A percentile compares a stretch with the other conserved stretches of the same genome.
phyloP scores from a whole-genome alignment of 208 protist genomes.

The Acanthamoeba castellanii region DNA sequence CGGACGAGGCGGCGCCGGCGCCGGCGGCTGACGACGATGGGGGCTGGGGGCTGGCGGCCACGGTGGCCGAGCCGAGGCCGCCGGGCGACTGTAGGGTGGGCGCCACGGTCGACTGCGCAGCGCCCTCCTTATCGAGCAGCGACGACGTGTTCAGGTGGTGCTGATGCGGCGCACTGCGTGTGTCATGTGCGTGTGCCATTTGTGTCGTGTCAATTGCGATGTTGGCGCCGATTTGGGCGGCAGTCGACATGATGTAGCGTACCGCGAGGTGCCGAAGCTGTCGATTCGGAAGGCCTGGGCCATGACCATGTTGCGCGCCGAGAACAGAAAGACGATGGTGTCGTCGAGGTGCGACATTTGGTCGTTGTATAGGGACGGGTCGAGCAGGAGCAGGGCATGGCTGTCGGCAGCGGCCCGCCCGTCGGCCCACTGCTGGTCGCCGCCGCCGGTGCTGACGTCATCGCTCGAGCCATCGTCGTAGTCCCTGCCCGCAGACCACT shows the following conservation, averaged over 20 bases:
- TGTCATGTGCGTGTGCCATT: neutral
- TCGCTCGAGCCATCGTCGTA: neutral
- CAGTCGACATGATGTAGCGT: neutral
- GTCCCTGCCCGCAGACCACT: neutral
- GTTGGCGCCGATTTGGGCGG: too few species aligned
- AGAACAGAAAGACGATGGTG: slow-evolving; percentile 60
- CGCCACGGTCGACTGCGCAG: neutral
- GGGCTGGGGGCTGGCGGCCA: neutral
- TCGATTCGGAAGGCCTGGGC: slow-evolving; percentile 69
- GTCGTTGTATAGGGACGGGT: slow-evolving; percentile 43
- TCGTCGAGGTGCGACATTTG: slow-evolving; percentile 43
- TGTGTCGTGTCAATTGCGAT: too few species aligned
- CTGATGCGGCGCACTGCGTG: slow-evolving; percentile 40
- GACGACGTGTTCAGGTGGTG: slow-evolving; percentile 51
- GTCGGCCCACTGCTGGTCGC: neutral
- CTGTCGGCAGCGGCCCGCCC: too few species aligned
- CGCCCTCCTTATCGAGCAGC: slow-evolving; percentile 21
- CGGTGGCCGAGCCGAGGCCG: neutral
- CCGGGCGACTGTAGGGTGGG: neutral
- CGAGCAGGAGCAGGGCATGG: slow-evolving; percentile 39
- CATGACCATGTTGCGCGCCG: slow-evolving; percentile 67
- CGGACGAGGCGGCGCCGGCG: neutral
- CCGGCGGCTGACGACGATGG: neutral
- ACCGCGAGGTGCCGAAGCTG: slow-evolving; percentile 28
- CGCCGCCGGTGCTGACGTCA: neutral